Base-by-base conservation (phyloP, 352 stramenopile species). In the Globisporangium parvum region DNA sequence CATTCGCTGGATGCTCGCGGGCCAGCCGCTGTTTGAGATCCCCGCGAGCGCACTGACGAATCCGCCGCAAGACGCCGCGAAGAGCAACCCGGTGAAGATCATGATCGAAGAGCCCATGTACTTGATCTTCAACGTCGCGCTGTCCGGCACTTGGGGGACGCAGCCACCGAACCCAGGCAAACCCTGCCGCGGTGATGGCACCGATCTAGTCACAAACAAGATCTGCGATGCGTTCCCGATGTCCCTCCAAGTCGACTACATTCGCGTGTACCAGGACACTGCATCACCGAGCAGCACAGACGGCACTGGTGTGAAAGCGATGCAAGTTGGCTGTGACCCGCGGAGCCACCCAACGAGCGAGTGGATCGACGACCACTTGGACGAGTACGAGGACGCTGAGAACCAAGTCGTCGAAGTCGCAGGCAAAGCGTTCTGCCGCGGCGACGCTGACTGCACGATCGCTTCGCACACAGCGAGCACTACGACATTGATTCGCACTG, bases 51-150 rank as follows among this genome's bases (percentile, higher is more conserved):
- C 73, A 20, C 63, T 97, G 18, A 50, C 57, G 12, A 74, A 71
- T 41, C 64, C 67, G 0, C 75, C 77, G 10, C 80, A 91, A 41
- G 71, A 91, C 46, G 46, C 48, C 0, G 45, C 50, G 0, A 70
- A 81, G 48, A 77, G 49, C 59, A 95, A 73, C 83, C 88, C 78
- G 58, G 83, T 69, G 69, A 96, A 77, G 68, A 86, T 88, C 57
- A 98, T 98, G 77, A 80, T 97, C 26, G 81, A 95, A 31, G 95
- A 98, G 66, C 95, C 95, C 0, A 90, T 96, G 75, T 98, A 98
- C 59, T 63, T 98, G 54, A 86, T 98, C 50, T 83, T 98, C 55
- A 98, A 98, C 71, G 97, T 96, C 23, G 95, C 95, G 8, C 76
- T 98, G 49, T 97, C 89, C 17, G 84, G 69, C 24, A 87, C 88